Percentiles rank a stretch among this genome's conserved stretches.
Evolutionary conservation across 2,329 filamentous ascomycete genomes (phyloP).

Genomic region (Trichoderma hamatum): DNA sequence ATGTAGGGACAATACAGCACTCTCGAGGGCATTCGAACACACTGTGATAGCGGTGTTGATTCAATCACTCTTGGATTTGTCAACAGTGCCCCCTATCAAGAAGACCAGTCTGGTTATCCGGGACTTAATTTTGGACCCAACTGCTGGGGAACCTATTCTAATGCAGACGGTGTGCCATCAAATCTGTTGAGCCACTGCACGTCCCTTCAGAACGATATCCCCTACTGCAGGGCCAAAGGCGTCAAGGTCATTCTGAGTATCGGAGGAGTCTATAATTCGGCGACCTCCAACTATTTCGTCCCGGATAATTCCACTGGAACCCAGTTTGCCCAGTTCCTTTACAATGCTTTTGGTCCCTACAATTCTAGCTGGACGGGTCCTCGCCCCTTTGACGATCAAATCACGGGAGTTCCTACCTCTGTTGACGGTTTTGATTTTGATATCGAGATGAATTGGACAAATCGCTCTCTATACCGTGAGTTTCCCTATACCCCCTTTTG

Average conservation of each 20-base stretch:
- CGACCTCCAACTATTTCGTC: constrained; percentile 41
- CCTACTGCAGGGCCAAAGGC: constrained; percentile 46
- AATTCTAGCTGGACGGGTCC: constrained; percentile 38
- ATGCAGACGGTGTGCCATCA: constrained; percentile 33
- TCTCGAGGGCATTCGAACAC: constrained; percentile 38
- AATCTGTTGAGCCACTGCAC: constrained; percentile 43
- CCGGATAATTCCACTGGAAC: constrained; percentile 37
- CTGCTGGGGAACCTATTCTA: constrained; percentile 39
- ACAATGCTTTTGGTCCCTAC: constrained; percentile 45
- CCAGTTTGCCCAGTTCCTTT: constrained; percentile 45
- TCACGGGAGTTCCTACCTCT: constrained; percentile 30
- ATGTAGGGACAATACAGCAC: constrained; percentile 42
- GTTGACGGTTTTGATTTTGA: constrained; percentile 51
- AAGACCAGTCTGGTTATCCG: constrained; percentile 43
- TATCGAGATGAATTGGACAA: constrained; percentile 41
- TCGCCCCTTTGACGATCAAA: constrained; percentile 49
- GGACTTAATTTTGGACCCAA: constrained; percentile 47
- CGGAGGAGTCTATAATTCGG: constrained; percentile 38
- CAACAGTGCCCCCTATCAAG: constrained; percentile 42
- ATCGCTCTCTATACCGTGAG: no score
- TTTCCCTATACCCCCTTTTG: neutral
- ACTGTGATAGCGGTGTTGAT: constrained; percentile 44
- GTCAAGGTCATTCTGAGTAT: constrained; percentile 50
- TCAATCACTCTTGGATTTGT: constrained; percentile 46
- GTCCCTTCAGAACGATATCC: constrained; percentile 44